Conservation (phyloP, 768 basidiomycete genomes). For the Leucosporidium yakuticum region DNA sequence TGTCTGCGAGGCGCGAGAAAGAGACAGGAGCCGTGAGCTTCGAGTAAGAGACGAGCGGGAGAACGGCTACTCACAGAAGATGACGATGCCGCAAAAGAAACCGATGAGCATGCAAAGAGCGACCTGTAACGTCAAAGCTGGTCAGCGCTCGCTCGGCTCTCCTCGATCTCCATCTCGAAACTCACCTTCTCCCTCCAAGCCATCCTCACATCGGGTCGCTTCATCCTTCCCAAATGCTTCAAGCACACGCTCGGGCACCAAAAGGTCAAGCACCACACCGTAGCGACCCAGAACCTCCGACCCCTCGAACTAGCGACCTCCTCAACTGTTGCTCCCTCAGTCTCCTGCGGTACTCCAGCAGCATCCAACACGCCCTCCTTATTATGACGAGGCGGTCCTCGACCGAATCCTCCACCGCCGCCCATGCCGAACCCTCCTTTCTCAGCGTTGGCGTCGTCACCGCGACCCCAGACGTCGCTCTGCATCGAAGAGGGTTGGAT, state of each 20-base stretch:
- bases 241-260: constrained; percentile 78
- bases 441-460: too few species aligned
- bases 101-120: constrained; percentile 66
- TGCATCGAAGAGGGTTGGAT: constrained; percentile 15
- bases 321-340: constrained; percentile 29
- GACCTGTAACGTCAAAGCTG: neutral
- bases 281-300: constrained; percentile 59
- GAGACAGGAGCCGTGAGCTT: constrained; percentile 43
- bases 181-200: constrained; percentile 98
- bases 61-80: constrained; percentile 51
- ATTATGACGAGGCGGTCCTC: neutral
- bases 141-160: neutral
- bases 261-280: constrained; percentile 83
- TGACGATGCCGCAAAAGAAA: constrained; percentile 78
- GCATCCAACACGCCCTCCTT: constrained; percentile 32
- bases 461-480: constrained; percentile 29
- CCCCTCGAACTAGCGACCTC: constrained; percentile 25
- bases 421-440: constrained; percentile 11
- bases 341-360: constrained; percentile 30
- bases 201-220: constrained; percentile 83
- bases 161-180: constrained; percentile 41
- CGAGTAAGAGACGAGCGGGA: neutral
- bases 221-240: constrained; percentile 76
- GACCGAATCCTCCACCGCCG: constrained; percentile 11
- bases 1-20: constrained; percentile 51